A percentile compares a stretch with the other conserved stretches of the same genome.
Conservation (phyloP, 306 rosid genomes). For the Castanea sativa region DNA sequence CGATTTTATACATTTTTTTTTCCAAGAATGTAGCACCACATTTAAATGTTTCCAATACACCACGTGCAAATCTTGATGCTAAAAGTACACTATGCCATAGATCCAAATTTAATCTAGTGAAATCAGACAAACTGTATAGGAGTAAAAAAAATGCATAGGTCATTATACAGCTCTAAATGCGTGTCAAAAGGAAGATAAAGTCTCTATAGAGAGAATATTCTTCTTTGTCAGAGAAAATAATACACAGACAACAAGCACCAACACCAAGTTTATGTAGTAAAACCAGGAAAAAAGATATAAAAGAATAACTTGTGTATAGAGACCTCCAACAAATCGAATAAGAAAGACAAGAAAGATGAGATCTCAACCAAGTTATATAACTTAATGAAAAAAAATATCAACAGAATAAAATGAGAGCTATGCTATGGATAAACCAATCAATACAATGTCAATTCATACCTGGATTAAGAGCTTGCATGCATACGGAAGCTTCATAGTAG, state of each 20-base stretch:
- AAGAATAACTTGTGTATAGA: not conserved
- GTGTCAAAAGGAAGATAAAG: too few species aligned
- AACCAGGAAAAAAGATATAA: not conserved
- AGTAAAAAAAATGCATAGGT: too few species aligned
- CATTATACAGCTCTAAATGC: too few species aligned
- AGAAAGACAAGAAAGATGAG: not conserved
- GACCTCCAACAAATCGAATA: not conserved
- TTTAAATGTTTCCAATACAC: too few species aligned
- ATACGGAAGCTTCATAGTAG: slow-evolving; percentile 84
- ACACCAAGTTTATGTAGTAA: not conserved
- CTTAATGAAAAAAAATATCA: not conserved
- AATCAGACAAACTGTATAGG: too few species aligned
- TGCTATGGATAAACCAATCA: not conserved
- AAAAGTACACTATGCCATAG: too few species aligned
- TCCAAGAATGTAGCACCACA: too few species aligned
- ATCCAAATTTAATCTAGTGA: too few species aligned
- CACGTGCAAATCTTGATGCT: too few species aligned
- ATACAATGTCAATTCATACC: slow-evolving; percentile 34
- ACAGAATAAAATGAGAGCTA: not conserved
- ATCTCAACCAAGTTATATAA: not conserved
- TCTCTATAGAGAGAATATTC: too few species aligned
- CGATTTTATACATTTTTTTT: too few species aligned
- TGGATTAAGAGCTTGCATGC: slow-evolving; percentile 96
- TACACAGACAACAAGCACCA: not conserved
- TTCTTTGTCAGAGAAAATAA: not conserved